Percentiles rank a stretch among this genome's conserved stretches.
Conservation (phyloP, 768 basidiomycete genomes). For the Symmetrospora coprosmae region DNA sequence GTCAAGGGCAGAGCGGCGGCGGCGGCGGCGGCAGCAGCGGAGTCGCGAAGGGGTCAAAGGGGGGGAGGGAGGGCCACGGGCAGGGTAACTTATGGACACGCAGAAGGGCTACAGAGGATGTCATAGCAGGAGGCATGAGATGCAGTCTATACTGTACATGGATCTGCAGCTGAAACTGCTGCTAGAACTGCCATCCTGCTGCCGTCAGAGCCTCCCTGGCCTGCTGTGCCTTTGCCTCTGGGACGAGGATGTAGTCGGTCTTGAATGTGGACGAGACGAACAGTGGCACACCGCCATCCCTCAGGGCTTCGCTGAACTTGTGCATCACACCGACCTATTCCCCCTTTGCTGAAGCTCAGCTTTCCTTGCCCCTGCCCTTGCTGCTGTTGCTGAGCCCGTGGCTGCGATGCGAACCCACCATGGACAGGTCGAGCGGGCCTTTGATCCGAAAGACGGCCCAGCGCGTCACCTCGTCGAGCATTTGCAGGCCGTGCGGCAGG, state of each 20-base stretch:
- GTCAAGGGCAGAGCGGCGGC: no score
- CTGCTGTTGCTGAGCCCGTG: no score
- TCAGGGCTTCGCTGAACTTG: slow-evolving; percentile 19
- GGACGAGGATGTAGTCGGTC: slow-evolving; percentile 29
- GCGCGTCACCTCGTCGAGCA: neutral
- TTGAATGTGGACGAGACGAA: slow-evolving; percentile 28
- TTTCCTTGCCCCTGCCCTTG: no score
- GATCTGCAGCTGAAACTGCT: no score
- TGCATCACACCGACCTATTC: slow-evolving; percentile 6
- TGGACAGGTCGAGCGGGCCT: slow-evolving; percentile 17
- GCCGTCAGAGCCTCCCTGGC: neutral
- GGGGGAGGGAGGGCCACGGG: no score
- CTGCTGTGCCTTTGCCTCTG: slow-evolving; percentile 3
- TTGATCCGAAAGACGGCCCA: slow-evolving; percentile 2
- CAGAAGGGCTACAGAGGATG: slow-evolving; percentile 23
- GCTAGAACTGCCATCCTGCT: slow-evolving; percentile 23
- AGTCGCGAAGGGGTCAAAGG: no score
- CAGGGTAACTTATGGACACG: no score
- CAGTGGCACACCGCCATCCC: slow-evolving; percentile 21
- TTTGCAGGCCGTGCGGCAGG: neutral
- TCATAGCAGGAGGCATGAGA: neutral
- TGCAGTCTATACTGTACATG: no score
- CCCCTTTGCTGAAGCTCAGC: no score
- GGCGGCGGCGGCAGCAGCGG: no score
- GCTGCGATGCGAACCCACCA: no score